Evolutionary conservation across 2,329 filamentous ascomycete genomes (phyloP).

Genomic region (Orbilia ellipsospora): DNA sequence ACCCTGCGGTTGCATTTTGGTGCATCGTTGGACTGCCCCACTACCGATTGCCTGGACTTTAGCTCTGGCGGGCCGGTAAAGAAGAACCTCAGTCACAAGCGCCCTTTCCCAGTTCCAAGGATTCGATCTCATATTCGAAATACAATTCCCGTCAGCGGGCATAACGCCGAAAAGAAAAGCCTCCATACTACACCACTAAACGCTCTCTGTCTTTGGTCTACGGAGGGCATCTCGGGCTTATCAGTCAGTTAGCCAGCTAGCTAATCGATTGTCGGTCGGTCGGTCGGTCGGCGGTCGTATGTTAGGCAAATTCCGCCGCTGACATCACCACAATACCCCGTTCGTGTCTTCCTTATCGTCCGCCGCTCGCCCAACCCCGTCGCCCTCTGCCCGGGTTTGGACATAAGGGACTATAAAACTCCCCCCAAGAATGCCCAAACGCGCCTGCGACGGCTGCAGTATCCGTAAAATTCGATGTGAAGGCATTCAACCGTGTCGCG

Average conservation of each 20-base stretch:
- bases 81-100: too few relatives aligned
- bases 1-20: too few relatives aligned
- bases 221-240: too few relatives aligned
- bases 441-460: constrained; percentile 68
- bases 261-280: too few relatives aligned
- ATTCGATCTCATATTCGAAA: neutral
- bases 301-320: constrained; percentile 35
- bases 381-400: constrained; percentile 3
- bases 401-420: constrained; percentile 20
- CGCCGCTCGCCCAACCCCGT: constrained; percentile 7
- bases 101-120: too few relatives aligned
- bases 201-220: neutral
- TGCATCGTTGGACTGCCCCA: too few relatives aligned
- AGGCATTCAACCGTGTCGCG: constrained; percentile 65
- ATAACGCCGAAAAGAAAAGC: neutral
- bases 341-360: constrained; percentile 7
- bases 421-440: constrained; percentile 59
- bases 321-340: constrained; percentile 26
- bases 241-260: too few relatives aligned
- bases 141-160: neutral
- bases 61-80: too few relatives aligned
- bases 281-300: neutral
- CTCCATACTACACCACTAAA: neutral
- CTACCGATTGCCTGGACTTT: too few relatives aligned
- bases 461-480: constrained; percentile 68